These are phyloP conservation scores for Bigelowiella natans DNA, from an alignment of 78 protist genomes.

Conservation along the genomic window DNA sequence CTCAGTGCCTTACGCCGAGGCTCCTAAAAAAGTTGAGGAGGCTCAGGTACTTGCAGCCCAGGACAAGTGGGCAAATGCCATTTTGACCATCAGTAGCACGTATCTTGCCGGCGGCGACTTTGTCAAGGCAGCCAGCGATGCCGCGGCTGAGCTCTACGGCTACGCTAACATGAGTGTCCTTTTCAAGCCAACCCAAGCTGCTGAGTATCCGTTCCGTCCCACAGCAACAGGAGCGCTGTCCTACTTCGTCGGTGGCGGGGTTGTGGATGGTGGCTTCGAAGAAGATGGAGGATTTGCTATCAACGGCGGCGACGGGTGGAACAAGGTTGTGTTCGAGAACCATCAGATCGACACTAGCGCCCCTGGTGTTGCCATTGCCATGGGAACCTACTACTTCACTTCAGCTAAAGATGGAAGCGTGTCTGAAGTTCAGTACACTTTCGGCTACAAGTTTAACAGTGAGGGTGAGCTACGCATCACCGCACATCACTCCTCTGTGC, in stretches of 20 bases:
- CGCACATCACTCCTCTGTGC: not conserved
- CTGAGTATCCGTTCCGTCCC: too few species aligned
- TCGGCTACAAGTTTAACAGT: not conserved
- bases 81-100: not conserved
- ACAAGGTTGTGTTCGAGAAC: not conserved
- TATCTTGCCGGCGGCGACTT: not conserved
- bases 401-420: not conserved
- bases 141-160: slow-evolving; percentile 6
- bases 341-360: not conserved
- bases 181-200: too few species aligned
- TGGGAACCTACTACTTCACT: slow-evolving; percentile 2
- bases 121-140: not conserved
- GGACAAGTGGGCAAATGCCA: not conserved
- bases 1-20: not conserved
- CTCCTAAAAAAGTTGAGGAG: not conserved
- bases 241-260: not conserved
- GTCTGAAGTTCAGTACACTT: not conserved
- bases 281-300: slow-evolving; percentile 1
- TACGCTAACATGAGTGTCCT: not conserved
- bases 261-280: not conserved
- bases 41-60: not conserved
- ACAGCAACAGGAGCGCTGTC: not conserved
- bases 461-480: not conserved
- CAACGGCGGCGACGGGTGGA: slow-evolving; percentile 10
- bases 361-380: not conserved